Evolutionary conservation across 306 rosid genomes (phyloP).

Genomic region (Canavalia ensiformis): DNA sequence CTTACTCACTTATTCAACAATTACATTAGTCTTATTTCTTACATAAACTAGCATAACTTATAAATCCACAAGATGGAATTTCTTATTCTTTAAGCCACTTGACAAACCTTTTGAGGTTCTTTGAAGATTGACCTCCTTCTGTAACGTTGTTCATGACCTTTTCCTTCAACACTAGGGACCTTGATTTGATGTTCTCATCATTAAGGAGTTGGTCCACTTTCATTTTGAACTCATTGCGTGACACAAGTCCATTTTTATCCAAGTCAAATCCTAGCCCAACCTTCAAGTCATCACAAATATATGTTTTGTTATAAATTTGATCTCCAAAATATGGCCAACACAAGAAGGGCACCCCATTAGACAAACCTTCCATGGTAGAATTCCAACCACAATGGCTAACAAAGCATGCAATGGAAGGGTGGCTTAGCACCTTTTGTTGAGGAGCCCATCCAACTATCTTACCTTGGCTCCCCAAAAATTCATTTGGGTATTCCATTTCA

Average conservation of each 20-base stretch:
- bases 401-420: slow-evolving; percentile 59
- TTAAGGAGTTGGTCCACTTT: slow-evolving; percentile 54
- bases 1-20: no score
- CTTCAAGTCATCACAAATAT: slow-evolving; percentile 60
- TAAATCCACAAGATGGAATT: slow-evolving; percentile 8
- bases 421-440: slow-evolving; percentile 53
- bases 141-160: neutral
- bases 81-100: slow-evolving; percentile 52
- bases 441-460: slow-evolving; percentile 57
- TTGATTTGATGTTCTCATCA: slow-evolving; percentile 46
- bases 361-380: slow-evolving; percentile 58
- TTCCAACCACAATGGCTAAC: slow-evolving; percentile 70
- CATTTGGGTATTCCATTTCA: slow-evolving; percentile 22
- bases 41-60: no score
- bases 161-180: slow-evolving; percentile 41
- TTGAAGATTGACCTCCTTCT: slow-evolving; percentile 45
- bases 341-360: slow-evolving; percentile 58
- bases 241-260: slow-evolving; percentile 50
- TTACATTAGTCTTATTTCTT: no score
- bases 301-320: slow-evolving; percentile 45
- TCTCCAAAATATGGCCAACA: slow-evolving; percentile 65
- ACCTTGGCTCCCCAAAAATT: slow-evolving; percentile 46
- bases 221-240: slow-evolving; percentile 43
- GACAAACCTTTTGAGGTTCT: slow-evolving; percentile 47
- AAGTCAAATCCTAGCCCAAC: slow-evolving; percentile 54